These are phyloP conservation scores for Clarkia xantiana DNA, from an alignment of 345 rosid genomes.

Conservation along the genomic window DNA sequence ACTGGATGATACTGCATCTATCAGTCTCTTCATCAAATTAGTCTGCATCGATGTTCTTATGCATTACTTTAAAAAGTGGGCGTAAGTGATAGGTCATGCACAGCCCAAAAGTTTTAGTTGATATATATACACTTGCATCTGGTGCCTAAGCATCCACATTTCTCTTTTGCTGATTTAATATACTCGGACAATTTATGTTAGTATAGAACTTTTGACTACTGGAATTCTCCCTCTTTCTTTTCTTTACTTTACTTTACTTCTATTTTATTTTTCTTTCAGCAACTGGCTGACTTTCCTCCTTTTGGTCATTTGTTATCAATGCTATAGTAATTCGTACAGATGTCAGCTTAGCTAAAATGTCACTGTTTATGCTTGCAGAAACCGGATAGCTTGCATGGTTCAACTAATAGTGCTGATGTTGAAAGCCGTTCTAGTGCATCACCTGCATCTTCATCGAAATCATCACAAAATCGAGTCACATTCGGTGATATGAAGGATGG, in stretches of 20 bases:
- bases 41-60: neutral
- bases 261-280: no score
- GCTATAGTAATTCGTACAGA: neutral
- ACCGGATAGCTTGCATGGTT: slow-evolving; percentile 49
- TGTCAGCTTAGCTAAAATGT: slow-evolving; percentile 3
- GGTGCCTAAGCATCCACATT: no score
- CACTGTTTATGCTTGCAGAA: slow-evolving; percentile 32
- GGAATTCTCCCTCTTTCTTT: no score
- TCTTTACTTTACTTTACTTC: no score
- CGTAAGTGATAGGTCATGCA: no score
- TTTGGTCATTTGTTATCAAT: neutral
- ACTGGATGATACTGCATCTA: neutral
- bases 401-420: slow-evolving; percentile 34
- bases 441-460: slow-evolving; percentile 54
- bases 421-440: slow-evolving; percentile 49
- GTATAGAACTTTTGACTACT: no score
- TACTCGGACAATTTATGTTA: no score
- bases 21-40: neutral
- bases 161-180: no score
- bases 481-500: slow-evolving; percentile 26
- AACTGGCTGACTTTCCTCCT: no score
- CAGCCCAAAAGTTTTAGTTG: no score
- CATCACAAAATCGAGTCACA: slow-evolving; percentile 27
- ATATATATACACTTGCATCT: no score
- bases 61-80: no score